Evolutionary conservation across 805 yeast genomes (phyloP).

Genomic region (Monosporozyma siamensis): DNA sequence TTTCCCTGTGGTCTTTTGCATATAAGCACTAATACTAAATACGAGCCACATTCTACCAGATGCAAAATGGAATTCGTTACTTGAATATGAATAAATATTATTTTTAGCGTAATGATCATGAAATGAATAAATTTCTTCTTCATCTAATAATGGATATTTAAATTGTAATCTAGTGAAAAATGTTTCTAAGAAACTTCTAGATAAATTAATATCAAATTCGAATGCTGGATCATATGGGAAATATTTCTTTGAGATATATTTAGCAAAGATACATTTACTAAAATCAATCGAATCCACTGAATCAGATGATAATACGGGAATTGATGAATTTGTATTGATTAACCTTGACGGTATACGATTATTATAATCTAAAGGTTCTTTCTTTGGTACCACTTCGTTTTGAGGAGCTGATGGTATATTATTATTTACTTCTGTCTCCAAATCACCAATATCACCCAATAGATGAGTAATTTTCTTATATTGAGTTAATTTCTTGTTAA

Average conservation of each 20-base stretch:
- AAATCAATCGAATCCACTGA: slow-evolving; percentile 34
- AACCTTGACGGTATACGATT: not conserved
- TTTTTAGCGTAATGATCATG: slow-evolving; percentile 41
- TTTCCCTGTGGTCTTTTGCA: slow-evolving; percentile 47
- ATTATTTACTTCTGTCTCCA: too few relatives aligned
- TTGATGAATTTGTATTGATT: not conserved
- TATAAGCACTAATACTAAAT: slow-evolving; percentile 42
- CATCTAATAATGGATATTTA: slow-evolving; percentile 48
- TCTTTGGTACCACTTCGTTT: not conserved
- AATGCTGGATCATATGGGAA: slow-evolving; percentile 41
- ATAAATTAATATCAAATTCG: slow-evolving; percentile 40
- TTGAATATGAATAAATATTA: slow-evolving; percentile 30
- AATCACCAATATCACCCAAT: slow-evolving; percentile 12
- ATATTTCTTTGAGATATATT: slow-evolving; percentile 40
- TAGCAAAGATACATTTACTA: slow-evolving; percentile 35
- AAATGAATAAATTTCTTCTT: slow-evolving; percentile 41
- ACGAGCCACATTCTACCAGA: slow-evolving; percentile 51
- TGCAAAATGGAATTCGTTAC: slow-evolving; percentile 37
- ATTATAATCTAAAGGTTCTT: not conserved
- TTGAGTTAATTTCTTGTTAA: slow-evolving; percentile 26
- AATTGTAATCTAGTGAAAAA: slow-evolving; percentile 47
- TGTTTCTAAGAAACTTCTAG: slow-evolving; percentile 44
- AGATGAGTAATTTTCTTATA: slow-evolving; percentile 34
- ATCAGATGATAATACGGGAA: slow-evolving; percentile 17
- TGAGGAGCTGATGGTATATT: not conserved